Percentiles rank a stretch among this genome's conserved stretches.
These are phyloP conservation scores for Aurantiochytrium sp. DNA, from an alignment of 108 stramenopile species.

Conservation along the genomic window DNA sequence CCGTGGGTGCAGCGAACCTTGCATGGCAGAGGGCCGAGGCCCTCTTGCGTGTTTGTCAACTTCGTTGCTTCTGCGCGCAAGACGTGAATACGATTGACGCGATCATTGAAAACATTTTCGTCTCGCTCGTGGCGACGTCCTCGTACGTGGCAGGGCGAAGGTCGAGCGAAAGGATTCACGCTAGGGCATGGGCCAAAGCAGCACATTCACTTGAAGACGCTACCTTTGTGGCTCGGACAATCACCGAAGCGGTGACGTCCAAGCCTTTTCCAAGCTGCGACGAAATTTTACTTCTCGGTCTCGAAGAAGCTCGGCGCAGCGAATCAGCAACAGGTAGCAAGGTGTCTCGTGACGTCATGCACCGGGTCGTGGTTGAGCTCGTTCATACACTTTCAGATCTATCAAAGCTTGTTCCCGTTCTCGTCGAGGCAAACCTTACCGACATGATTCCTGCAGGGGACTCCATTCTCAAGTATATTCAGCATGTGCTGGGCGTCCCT, in stretches of 20 bases:
- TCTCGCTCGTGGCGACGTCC: background rate
- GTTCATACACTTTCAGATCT: background rate
- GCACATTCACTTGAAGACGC: background rate
- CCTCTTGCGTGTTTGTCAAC: background rate
- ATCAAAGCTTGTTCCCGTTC: background rate
- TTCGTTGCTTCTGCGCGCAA: background rate
- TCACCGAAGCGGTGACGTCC: background rate
- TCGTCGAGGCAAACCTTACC: background rate
- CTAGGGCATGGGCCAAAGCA: background rate
- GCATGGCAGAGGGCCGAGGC: background rate
- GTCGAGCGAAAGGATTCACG: background rate
- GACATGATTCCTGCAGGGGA: background rate
- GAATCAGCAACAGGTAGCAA: background rate
- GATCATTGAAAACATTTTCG: background rate
- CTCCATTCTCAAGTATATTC: background rate
- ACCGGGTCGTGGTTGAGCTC: background rate
- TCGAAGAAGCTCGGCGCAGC: background rate
- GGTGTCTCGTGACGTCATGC: background rate
- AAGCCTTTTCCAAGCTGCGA: background rate
- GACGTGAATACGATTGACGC: background rate
- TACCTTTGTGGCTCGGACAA: background rate
- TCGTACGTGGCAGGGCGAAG: background rate
- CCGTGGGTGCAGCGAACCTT: background rate
- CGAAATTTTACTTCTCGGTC: background rate
- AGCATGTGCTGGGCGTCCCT: background rate